These are phyloP conservation scores for Phaffomyces antillensis DNA, from an alignment of 805 yeast genomes.

Conservation along the genomic window DNA sequence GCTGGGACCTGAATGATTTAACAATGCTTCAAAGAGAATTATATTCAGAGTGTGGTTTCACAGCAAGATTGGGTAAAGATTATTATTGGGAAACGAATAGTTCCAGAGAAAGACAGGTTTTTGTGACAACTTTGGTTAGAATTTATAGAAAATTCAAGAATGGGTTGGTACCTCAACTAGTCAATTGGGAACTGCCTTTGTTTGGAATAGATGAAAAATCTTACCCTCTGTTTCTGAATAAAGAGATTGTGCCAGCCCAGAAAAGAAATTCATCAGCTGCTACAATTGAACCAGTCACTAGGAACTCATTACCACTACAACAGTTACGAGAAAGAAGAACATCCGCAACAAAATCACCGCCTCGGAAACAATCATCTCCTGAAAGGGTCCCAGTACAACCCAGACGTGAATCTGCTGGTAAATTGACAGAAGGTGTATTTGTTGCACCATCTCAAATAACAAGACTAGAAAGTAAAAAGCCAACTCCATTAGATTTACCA, in stretches of 20 bases:
- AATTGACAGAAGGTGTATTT: background rate
- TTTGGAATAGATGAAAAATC: conserved; percentile 34
- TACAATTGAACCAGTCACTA: background rate
- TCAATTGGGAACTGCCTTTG: conserved; percentile 41
- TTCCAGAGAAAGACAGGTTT: conserved; percentile 51
- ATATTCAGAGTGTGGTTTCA: conserved; percentile 48
- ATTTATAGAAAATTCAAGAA: conserved; percentile 48
- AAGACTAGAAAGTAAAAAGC: background rate
- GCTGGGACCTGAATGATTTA: conserved; percentile 81
- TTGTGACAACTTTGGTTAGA: conserved; percentile 45
- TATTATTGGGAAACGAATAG: conserved; percentile 77
- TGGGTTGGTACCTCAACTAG: conserved; percentile 46
- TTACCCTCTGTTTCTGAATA: conserved; percentile 22
- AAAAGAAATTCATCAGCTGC: background rate
- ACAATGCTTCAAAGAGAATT: conserved; percentile 45
- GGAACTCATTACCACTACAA: too few relatives aligned
- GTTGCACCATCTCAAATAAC: background rate
- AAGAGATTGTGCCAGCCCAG: conserved; percentile 3
- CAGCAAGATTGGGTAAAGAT: conserved; percentile 58
- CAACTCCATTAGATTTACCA: background rate
- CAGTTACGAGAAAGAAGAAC: background rate
- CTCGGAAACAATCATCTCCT: background rate
- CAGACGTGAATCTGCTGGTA: conserved; percentile 3
- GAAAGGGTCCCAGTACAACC: background rate
- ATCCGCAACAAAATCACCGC: background rate